phyloP scores from a whole-genome alignment of 1,139 yeast genomes.

The Pichia sp. region DNA sequence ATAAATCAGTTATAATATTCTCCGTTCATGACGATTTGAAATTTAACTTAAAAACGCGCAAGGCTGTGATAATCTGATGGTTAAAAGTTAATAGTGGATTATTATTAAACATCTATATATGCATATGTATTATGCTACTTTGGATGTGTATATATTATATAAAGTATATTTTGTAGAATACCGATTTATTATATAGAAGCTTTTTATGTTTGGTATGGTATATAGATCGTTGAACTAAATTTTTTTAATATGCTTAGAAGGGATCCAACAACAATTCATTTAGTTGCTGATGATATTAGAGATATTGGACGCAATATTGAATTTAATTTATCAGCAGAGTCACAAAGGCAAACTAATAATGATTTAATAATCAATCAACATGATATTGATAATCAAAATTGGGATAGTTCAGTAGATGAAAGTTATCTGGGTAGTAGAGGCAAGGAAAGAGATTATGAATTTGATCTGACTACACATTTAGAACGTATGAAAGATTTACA shows the following conservation, averaged over 20 bases:
- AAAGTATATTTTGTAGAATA: too few species aligned
- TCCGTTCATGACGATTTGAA: too few species aligned
- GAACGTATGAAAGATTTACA: neutral
- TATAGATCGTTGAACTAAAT: too few species aligned
- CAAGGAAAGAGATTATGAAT: slow-evolving; percentile 3
- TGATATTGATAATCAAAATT: slow-evolving; percentile 13
- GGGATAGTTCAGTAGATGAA: slow-evolving; percentile 16
- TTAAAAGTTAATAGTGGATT: too few species aligned
- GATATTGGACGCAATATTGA: slow-evolving; percentile 18
- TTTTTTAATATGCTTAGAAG: slow-evolving; percentile 32
- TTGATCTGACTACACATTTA: neutral
- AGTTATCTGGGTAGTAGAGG: slow-evolving; percentile 13
- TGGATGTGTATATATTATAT: too few species aligned
- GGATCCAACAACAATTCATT: slow-evolving; percentile 30
- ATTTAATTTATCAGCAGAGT: neutral
- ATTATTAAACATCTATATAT: too few species aligned
- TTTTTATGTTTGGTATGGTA: too few species aligned
- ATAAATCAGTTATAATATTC: too few species aligned
- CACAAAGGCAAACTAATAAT: neutral
- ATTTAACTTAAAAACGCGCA: too few species aligned
- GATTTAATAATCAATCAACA: slow-evolving; percentile 2
- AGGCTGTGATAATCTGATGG: too few species aligned
- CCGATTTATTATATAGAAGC: too few species aligned
- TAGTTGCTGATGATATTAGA: slow-evolving; percentile 30
- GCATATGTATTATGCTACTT: too few species aligned